phyloP scores from a whole-genome alignment of 2,329 filamentous ascomycete genomes.

The Fusarium chuoi region DNA sequence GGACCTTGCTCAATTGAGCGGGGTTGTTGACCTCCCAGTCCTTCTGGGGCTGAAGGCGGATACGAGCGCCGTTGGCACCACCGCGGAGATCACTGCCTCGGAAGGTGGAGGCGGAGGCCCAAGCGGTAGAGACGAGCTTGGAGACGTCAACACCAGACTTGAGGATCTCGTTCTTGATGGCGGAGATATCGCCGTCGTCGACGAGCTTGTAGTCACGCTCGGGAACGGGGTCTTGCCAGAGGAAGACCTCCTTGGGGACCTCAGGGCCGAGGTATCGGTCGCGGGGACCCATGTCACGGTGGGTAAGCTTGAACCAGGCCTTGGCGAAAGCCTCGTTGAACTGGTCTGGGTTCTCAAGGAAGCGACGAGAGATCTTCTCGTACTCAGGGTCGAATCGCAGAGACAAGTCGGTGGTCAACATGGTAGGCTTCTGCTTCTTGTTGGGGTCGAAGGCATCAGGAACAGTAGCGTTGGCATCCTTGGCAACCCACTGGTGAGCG shows the following conservation, averaged over 20 bases:
- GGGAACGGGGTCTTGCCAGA: slow-evolving; percentile 81
- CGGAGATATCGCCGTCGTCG: slow-evolving; percentile 68
- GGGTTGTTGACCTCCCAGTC: slow-evolving; percentile 82
- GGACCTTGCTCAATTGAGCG: slow-evolving; percentile 68
- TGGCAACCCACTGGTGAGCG: slow-evolving; percentile 81
- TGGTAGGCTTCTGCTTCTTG: slow-evolving; percentile 34
- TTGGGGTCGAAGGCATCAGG: slow-evolving; percentile 52
- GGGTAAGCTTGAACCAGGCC: slow-evolving; percentile 86
- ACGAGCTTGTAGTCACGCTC: slow-evolving; percentile 67
- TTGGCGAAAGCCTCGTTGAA: slow-evolving; percentile 76
- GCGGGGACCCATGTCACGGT: slow-evolving; percentile 81
- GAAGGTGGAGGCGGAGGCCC: slow-evolving; percentile 77
- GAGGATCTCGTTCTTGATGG: slow-evolving; percentile 76
- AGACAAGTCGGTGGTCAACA: slow-evolving; percentile 57
- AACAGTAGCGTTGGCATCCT: slow-evolving; percentile 50
- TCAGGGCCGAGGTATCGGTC: slow-evolving; percentile 79
- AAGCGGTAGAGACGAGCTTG: slow-evolving; percentile 73
- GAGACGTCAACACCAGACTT: slow-evolving; percentile 66
- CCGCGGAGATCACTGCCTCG: slow-evolving; percentile 83
- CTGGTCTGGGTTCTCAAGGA: slow-evolving; percentile 74
- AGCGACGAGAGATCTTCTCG: slow-evolving; percentile 80
- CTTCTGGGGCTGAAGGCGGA: slow-evolving; percentile 77
- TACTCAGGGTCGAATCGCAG: slow-evolving; percentile 79
- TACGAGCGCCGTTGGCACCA: slow-evolving; percentile 82
- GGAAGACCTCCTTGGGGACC: slow-evolving; percentile 73